Conservation (phyloP, 306 rosid genomes). For the Sindora glabra region DNA sequence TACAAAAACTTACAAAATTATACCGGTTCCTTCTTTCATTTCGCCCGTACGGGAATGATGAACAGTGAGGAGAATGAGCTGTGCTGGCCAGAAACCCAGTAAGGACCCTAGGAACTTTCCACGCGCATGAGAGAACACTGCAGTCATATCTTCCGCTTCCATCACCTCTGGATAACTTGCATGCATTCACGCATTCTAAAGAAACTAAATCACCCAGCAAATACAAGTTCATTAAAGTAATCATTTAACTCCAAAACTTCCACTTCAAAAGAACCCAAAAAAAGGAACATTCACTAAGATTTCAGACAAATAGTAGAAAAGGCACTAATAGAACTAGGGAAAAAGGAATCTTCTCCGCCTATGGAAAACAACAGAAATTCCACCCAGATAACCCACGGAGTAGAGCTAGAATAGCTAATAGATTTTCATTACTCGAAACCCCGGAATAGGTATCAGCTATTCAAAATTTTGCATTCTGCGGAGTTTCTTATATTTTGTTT, state of each 20-base stretch:
- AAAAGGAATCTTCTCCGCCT: not conserved
- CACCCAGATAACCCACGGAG: constrained; percentile 6
- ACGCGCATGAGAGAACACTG: constrained; percentile 70
- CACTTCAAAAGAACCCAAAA: not conserved
- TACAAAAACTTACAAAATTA: constrained; percentile 57
- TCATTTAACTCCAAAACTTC: constrained; percentile 21
- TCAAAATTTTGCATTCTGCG: not conserved
- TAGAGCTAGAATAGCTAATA: not conserved
- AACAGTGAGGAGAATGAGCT: constrained; percentile 52
- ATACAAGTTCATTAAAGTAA: not conserved
- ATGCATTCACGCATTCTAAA: constrained; percentile 79
- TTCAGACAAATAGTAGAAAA: constrained; percentile 1
- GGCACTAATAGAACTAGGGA: not conserved
- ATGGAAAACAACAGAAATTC: not conserved
- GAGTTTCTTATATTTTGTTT: constrained; percentile 18
- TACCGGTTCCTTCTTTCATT: constrained; percentile 57
- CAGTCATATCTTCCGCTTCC: constrained; percentile 82
- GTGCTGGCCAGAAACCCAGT: constrained; percentile 94
- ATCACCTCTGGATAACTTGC: constrained; percentile 70
- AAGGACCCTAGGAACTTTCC: constrained; percentile 91
- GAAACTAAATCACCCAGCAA: constrained; percentile 57
- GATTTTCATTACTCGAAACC: not conserved
- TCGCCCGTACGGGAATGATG: constrained; percentile 21
- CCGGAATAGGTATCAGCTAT: not conserved
- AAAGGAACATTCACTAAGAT: not conserved